Evolutionary conservation across 129 eudicot genomes (phyloP).

Genomic region (Lactuca sativa): DNA sequence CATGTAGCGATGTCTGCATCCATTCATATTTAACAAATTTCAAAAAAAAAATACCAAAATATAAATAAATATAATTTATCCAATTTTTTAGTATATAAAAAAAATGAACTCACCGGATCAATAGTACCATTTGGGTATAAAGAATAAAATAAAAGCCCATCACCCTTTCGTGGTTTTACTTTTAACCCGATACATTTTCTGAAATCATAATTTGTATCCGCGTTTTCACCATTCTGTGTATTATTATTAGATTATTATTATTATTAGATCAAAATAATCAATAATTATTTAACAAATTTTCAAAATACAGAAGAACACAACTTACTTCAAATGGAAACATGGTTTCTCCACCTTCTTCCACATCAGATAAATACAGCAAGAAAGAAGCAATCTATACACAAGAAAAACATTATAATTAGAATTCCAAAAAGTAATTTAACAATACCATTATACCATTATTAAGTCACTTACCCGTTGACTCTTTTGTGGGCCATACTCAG

Average conservation of each 20-base stretch:
- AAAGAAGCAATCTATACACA: constrained; percentile 75
- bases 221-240: constrained; percentile 63
- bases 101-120: constrained; percentile 61
- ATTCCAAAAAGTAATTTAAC: too few species aligned
- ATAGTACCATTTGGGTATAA: constrained; percentile 82
- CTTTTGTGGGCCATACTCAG: constrained; percentile 90
- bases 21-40: not conserved
- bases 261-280: not conserved
- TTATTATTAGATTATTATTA: too few species aligned
- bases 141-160: constrained; percentile 81
- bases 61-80: too few species aligned
- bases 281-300: too few species aligned
- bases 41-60: not conserved
- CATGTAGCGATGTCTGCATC: constrained; percentile 84
- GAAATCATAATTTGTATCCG: constrained; percentile 51
- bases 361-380: constrained; percentile 82
- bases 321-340: constrained; percentile 93
- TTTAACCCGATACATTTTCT: constrained; percentile 64
- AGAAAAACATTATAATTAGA: too few species aligned
- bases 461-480: constrained; percentile 81
- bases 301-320: too few species aligned
- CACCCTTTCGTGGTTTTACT: constrained; percentile 78
- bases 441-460: not conserved
- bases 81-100: too few species aligned
- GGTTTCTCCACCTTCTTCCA: constrained; percentile 93